Conservation (phyloP, 2,329 filamentous ascomycete genomes). For the Aureobasidium sp. region DNA sequence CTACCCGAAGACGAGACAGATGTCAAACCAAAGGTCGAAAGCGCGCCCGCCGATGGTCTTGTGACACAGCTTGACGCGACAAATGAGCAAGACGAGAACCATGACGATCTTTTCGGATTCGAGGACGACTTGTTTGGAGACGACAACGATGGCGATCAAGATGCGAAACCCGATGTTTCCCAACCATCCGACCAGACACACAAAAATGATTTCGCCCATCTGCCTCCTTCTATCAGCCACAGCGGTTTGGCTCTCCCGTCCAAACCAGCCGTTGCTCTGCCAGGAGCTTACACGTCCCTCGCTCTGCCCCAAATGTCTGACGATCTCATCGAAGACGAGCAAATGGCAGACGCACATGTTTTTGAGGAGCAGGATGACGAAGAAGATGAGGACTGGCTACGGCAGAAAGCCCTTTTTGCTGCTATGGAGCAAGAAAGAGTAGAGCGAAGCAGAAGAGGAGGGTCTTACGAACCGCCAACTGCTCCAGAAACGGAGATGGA, state of each 20-base stretch:
- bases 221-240: slow-evolving; percentile 13
- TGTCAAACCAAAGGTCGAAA: slow-evolving; percentile 12
- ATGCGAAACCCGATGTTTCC: background rate
- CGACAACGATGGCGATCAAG: slow-evolving; percentile 26
- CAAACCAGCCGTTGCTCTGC: slow-evolving; percentile 12
- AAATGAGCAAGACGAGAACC: background rate
- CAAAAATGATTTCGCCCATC: background rate
- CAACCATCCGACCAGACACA: slow-evolving; percentile 13
- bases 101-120: slow-evolving; percentile 35
- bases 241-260: slow-evolving; percentile 23
- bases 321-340: slow-evolving; percentile 5
- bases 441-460: slow-evolving; percentile 34
- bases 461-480: slow-evolving; percentile 47
- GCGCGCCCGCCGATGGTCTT: slow-evolving; percentile 2
- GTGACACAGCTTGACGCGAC: background rate
- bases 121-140: slow-evolving; percentile 61
- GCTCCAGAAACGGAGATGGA: slow-evolving; percentile 66
- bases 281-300: slow-evolving; percentile 10
- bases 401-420: slow-evolving; percentile 25
- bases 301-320: background rate
- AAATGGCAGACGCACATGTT: slow-evolving; percentile 11
- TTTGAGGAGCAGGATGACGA: slow-evolving; percentile 21
- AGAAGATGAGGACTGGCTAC: slow-evolving; percentile 20
- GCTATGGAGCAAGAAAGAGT: slow-evolving; percentile 14
- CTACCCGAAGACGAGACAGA: slow-evolving; percentile 67